A percentile compares a stretch with the other conserved stretches of the same genome.
These are phyloP conservation scores for Exophiala sp. DNA, from an alignment of 2,329 filamentous ascomycete species.

Conservation along the genomic window DNA sequence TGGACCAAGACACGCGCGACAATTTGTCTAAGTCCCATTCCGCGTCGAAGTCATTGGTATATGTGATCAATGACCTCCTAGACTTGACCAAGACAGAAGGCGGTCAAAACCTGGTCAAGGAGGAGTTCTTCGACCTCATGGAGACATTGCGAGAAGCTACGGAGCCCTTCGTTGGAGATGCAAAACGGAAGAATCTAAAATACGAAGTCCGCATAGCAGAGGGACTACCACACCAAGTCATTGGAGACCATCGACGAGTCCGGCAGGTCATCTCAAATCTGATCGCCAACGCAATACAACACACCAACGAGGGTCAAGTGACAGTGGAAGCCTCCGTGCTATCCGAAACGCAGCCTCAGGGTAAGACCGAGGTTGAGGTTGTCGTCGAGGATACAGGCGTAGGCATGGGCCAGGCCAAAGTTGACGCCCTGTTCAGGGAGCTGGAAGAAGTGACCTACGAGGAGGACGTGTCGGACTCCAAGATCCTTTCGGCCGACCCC, in stretches of 20 bases:
- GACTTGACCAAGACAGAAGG: slow-evolving; percentile 85
- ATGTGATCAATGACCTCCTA: slow-evolving; percentile 86
- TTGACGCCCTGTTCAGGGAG: slow-evolving; percentile 57
- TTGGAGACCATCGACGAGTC: slow-evolving; percentile 74
- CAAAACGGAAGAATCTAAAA: slow-evolving; percentile 65
- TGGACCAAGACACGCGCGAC: slow-evolving; percentile 78
- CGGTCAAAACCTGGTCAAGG: slow-evolving; percentile 69
- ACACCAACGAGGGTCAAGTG: slow-evolving; percentile 63
- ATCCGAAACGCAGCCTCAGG: slow-evolving; percentile 37
- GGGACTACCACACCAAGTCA: slow-evolving; percentile 63
- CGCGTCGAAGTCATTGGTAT: slow-evolving; percentile 85
- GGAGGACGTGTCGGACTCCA: slow-evolving; percentile 56
- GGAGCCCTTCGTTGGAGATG: slow-evolving; percentile 66
- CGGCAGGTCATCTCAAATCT: slow-evolving; percentile 78
- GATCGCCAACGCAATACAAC: slow-evolving; percentile 75
- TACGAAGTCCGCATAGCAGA: slow-evolving; percentile 64
- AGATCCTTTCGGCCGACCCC: slow-evolving; percentile 50
- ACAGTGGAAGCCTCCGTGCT: slow-evolving; percentile 62
- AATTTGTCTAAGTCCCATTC: slow-evolving; percentile 80
- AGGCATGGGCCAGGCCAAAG: slow-evolving; percentile 54
- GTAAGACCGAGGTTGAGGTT: slow-evolving; percentile 62
- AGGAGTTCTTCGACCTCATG: slow-evolving; percentile 69
- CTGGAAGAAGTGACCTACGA: slow-evolving; percentile 59
- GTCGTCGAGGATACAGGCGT: slow-evolving; percentile 68
- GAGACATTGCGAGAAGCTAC: slow-evolving; percentile 70